Evolutionary conservation across 1,139 yeast species (phyloP), one percentile per base, ranked within the genome.

Genomic region (Casaregolazyma lundiana): DNA sequence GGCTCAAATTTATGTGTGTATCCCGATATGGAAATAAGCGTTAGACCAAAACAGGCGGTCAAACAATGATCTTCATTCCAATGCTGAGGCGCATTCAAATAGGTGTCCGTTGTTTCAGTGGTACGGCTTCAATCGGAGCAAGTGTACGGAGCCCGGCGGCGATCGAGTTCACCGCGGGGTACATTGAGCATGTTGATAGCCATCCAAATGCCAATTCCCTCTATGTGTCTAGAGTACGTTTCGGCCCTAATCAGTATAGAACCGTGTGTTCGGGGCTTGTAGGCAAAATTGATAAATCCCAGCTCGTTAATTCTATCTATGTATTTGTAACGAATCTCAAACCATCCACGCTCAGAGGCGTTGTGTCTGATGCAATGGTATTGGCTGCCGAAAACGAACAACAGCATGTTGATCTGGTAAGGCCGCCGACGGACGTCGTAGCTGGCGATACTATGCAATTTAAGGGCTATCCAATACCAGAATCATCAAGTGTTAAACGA

Each of bases 301-400:
- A 72, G 11, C 64, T 81, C 69, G 69, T 72, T 47, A 67, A 72
- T 51, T 66, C 75, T 47, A 67, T 63, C 50, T 81, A 81, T 8
- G 76, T 81, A 2, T 63, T 78, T 13, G 69, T 81, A 45, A 78
- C 78, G 38, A 81, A 81, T 64, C 68, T 81, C 60, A 81, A 81
- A 62, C 81, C 84, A 6, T 77, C 79, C 2, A 77, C 81, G 54
- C 78, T 81, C 81, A 71, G 88, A 63, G 84, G 84, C 2, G 70
- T 74, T 15, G 60, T 55, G 44, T 77, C 83, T 0, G 75, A 76
- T 50, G 84, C 81, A 0, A 80, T 80, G 85, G 56, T 80, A 1
- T 57, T 80, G 26, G 84, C 84, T 3, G 77, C 81, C 2, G 73
- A 63, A 29, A 46, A 45, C 4, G 49, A 39, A 7, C 21, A 9